phyloP scores from a whole-genome alignment of 352 stramenopile genomes.

The Phytophthora rubi region DNA sequence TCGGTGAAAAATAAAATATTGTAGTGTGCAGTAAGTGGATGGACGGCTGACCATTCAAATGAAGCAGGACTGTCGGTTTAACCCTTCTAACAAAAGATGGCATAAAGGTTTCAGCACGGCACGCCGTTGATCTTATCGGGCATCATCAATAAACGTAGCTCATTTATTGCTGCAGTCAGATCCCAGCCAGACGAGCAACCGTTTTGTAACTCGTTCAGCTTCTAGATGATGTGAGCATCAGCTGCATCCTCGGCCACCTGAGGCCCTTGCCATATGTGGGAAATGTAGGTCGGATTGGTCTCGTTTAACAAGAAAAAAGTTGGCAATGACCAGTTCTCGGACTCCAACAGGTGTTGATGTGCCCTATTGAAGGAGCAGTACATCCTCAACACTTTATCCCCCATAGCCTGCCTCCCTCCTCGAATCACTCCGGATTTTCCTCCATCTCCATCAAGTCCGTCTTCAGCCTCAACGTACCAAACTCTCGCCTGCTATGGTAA shows the following conservation, averaged over 20 bases:
- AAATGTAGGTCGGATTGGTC: constrained; percentile 20
- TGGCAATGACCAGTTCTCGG: constrained; percentile 14
- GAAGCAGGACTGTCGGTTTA: no score
- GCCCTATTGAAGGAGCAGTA: neutral
- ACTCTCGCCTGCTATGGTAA: constrained; percentile 25
- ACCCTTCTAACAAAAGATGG: no score
- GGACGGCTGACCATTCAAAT: no score
- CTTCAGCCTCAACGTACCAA: neutral
- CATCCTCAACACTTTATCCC: constrained; percentile 2
- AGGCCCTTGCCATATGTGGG: constrained; percentile 20
- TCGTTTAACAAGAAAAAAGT: constrained; percentile 24
- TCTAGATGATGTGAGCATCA: neutral
- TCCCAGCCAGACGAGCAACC: neutral
- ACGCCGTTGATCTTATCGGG: neutral
- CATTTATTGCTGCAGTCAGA: neutral
- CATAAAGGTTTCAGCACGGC: no score
- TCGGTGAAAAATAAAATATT: no score
- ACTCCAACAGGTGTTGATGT: constrained; percentile 23
- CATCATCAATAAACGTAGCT: no score
- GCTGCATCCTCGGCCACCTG: constrained; percentile 22
- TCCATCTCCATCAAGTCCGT: constrained; percentile 17
- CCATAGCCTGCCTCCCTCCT: neutral
- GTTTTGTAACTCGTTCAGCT: neutral
- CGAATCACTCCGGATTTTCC: constrained; percentile 28
- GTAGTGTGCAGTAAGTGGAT: no score